Percentiles rank a stretch among this genome's conserved stretches.
Evolutionary conservation across 352 stramenopile genomes (phyloP).

Genomic region (Chrysophaeum taylorii): DNA sequence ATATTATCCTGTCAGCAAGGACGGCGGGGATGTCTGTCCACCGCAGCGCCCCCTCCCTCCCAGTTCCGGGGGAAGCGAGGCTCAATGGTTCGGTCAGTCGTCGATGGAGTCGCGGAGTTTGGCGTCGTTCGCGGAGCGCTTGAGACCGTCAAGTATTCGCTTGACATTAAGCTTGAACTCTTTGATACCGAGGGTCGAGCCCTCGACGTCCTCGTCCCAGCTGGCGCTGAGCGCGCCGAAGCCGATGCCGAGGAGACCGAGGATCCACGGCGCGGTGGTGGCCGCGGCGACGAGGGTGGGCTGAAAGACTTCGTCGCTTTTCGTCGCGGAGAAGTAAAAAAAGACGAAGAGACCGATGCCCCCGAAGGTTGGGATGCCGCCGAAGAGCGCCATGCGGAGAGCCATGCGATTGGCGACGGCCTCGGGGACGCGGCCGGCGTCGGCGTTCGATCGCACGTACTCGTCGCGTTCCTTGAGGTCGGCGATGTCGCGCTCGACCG

Average conservation of each 20-base stretch:
- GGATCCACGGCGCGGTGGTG: constrained; percentile 39
- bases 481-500: constrained; percentile 32
- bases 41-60: no score
- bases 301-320: constrained; percentile 48
- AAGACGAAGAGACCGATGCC: constrained; percentile 44
- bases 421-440: constrained; percentile 46
- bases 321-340: constrained; percentile 53
- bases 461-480: constrained; percentile 36
- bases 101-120: neutral
- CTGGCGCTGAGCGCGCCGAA: constrained; percentile 47
- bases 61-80: no score
- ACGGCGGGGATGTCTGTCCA: no score
- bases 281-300: constrained; percentile 41
- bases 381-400: constrained; percentile 49
- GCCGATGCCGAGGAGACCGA: constrained; percentile 47
- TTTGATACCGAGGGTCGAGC: constrained; percentile 40
- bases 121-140: constrained; percentile 8
- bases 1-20: no score
- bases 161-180: constrained; percentile 49
- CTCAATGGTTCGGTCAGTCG: no score
- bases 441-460: constrained; percentile 28
- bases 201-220: constrained; percentile 51
- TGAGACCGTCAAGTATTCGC: constrained; percentile 43
- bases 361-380: constrained; percentile 47
- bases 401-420: constrained; percentile 47